phyloP scores from a whole-genome alignment of 495 filamentous ascomycete genomes.

The Haplographium delicatum region DNA sequence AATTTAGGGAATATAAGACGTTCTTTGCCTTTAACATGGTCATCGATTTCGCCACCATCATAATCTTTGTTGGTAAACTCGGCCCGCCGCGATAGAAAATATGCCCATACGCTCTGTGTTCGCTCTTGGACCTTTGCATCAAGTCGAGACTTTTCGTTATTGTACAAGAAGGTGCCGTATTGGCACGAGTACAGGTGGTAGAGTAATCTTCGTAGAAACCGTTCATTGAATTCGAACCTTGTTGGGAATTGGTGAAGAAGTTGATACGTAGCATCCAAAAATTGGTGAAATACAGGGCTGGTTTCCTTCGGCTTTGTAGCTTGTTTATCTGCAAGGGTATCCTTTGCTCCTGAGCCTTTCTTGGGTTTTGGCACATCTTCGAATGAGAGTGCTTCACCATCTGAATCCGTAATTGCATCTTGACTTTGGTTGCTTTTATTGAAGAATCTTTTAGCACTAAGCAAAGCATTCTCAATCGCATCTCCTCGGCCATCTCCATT shows the following conservation, averaged over 20 bases:
- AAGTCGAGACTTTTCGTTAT: conserved; percentile 84
- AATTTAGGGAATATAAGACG: conserved; percentile 74
- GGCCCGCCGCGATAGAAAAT: conserved; percentile 72
- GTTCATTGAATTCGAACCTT: conserved; percentile 95
- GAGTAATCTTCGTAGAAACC: conserved; percentile 81
- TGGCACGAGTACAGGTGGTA: conserved; percentile 97
- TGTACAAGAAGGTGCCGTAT: conserved; percentile 94
- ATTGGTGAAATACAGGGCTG: conserved; percentile 97
- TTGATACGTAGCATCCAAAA: conserved; percentile 93
- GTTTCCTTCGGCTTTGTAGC: conserved; percentile 68
- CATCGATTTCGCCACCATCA: conserved; percentile 63
- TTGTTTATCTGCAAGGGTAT: conserved; percentile 32
- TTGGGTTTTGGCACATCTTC: conserved; percentile 37
- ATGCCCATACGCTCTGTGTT: conserved; percentile 92
- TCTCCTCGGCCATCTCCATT: conserved; percentile 57
- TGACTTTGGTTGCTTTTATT: conserved; percentile 65
- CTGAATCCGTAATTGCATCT: conserved; percentile 55
- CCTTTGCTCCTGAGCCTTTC: conserved; percentile 7
- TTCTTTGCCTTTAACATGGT: conserved; percentile 69
- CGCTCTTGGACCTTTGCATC: conserved; percentile 66
- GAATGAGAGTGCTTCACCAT: conserved; percentile 52
- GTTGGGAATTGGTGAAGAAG: conserved; percentile 81
- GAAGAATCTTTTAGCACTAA: conserved; percentile 87
- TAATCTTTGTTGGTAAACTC: conserved; percentile 83
- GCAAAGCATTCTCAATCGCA: conserved; percentile 79